Evolutionary conservation across 768 basidiomycete genomes (phyloP), one percentile per base, ranked within the genome.

Genomic region (Mycena indigotica): DNA sequence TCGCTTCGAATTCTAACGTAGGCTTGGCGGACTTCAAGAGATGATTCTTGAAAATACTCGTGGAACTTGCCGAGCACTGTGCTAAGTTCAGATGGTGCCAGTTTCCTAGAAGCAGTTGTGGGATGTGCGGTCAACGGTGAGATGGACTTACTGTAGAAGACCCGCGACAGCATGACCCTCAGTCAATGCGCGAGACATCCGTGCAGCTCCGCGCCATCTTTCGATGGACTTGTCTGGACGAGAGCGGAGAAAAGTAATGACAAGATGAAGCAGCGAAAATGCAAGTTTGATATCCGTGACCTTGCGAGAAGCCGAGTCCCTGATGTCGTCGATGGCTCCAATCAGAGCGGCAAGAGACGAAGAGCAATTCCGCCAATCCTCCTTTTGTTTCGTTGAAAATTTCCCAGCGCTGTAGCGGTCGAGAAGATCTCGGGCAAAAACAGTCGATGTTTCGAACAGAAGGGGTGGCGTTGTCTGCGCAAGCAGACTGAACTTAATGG

Each of bases 401-500:
- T 50, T 40, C 28, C 15, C 24, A 59, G 57, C 12, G 45, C 72
- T 70, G 38, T 80, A 54, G 23, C 78, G 77, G 23, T 68, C 57
- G 24, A 77, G 67, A 3, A 83, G 51, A 12, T 68, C 66, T 29
- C 78, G 21, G 72, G 65, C 76, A 80, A 62, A 55, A 55, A 28
- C 48, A 66, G 21, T 64, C 5, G 75, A 58, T 52, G 28, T 56
- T 56, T 12, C 54, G 21, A 38, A 41, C 46, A 24, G 63, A 44
- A 48, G 71, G 70, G 1, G 72, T 73, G 41, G 72, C 61, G 23
- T 69, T 68, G 45, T 4, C 6, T n/a, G 21, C 5, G 74, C 67
- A 16, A 87, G 71, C 6, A 78, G 49, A 3, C 80, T 76, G 15
- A 89, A 69, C 0, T 86, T 84, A 24, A 89, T 83, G 25, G 78